These are phyloP conservation scores for Cryomyces antarcticus DNA, from an alignment of 495 filamentous ascomycete species.

Conservation along the genomic window DNA sequence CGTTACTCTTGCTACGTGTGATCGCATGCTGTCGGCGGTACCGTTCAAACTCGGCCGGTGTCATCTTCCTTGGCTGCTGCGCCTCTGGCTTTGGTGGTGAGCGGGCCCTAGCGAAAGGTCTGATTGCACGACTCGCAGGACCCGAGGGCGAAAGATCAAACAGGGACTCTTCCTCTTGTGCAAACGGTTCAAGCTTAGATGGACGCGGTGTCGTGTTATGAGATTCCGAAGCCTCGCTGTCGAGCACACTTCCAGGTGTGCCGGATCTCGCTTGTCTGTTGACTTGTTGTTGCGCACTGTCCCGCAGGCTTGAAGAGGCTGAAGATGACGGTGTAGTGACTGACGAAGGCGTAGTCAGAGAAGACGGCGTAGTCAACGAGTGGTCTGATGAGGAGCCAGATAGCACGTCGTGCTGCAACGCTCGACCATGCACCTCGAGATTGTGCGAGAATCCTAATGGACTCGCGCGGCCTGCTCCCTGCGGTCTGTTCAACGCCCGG, in stretches of 20 bases:
- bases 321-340: too few species aligned
- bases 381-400: not conserved
- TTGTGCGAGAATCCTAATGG: too few species aligned
- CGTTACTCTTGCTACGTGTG: slow-evolving; percentile 28
- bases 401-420: not conserved
- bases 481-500: too few species aligned
- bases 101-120: too few species aligned
- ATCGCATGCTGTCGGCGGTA: slow-evolving; percentile 65
- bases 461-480: too few species aligned
- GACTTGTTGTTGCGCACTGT: too few species aligned
- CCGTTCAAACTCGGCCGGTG: slow-evolving; percentile 66
- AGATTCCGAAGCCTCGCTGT: slow-evolving; percentile 1
- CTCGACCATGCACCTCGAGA: too few species aligned
- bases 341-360: too few species aligned
- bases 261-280: too few species aligned
- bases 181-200: slow-evolving; percentile 1
- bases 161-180: not conserved
- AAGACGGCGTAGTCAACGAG: not conserved
- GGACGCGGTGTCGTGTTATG: slow-evolving; percentile 8
- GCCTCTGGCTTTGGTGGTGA: not conserved
- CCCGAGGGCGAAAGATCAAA: slow-evolving; percentile 7
- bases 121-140: slow-evolving; percentile 7
- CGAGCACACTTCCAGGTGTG: too few species aligned
- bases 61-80: slow-evolving; percentile 52
- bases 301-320: not conserved